Base-by-base conservation (phyloP, 495 filamentous ascomycete genomes). In the Trichoderma erinaceum region DNA sequence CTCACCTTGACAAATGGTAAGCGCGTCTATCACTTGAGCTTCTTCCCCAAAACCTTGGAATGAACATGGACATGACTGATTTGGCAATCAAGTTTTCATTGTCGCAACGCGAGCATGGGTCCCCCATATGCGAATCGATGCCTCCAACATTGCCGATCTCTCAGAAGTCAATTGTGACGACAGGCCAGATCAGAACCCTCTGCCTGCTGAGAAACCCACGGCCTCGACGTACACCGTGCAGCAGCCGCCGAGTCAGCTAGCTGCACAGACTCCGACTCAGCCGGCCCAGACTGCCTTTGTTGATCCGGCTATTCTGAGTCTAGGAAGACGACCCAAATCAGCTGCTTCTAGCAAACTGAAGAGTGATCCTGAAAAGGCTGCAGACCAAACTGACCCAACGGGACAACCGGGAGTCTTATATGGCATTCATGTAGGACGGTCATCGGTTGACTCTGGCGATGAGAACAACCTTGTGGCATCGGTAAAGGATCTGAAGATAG, bases 1-100 rank as follows among this genome's bases (percentile, higher is more conserved):
- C 81, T 99, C 70, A 87, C 88, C 27, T 83, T 99, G 27, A 83
- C 83, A 64, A 85, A 97, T 83, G 94, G 94, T 95, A 81, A 69
- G 84, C 71, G 44, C 44, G 4, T n/a, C n/a, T 10, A 18, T 18
- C 46, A 18, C 35, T 68, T 44, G 35, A 25, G 32, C 21, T 66
- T 16, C 29, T 38, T 16, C 3, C 48, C 21, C 0, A 18, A 3
- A 52, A 52, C 4, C 0, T n/a, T 10, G 5, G 7, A 21, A n/a
- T n/a, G 10, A 2, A 29, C 23, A 29, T 29, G 56, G 23, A 61
- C 27, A 21, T 29, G 18, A 65, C 63, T 65, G 23, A 32, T 29
- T 25, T 35, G 16, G 11, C 21, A 43, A 38, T 32, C 63, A 48
- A 74, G 73, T 75, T 11, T 70, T 71, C 41, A 68, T 67, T 41